Percentiles rank a stretch among this genome's conserved stretches.
phyloP scores from a whole-genome alignment of 1,284 basidiomycete species.

The Leccinum brunneo-olivaceum region DNA sequence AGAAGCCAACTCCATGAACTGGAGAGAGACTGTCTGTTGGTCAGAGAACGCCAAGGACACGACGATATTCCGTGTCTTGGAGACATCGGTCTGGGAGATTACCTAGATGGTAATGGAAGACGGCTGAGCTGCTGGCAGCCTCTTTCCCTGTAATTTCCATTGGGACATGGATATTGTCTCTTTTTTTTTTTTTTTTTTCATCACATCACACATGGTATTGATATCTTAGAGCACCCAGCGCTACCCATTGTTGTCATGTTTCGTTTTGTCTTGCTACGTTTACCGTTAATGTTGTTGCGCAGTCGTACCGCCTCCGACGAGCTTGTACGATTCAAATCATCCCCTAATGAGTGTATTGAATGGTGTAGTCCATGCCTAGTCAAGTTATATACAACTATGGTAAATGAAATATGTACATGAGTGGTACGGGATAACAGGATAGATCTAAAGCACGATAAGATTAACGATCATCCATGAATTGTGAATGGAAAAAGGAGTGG shows the following conservation, averaged over 20 bases:
- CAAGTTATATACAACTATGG: conserved; percentile 15
- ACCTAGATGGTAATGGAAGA: conserved; percentile 29
- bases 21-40: conserved; percentile 73
- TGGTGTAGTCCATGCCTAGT: conserved; percentile 10
- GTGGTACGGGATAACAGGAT: conserved; percentile 10
- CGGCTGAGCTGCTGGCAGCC: conserved; percentile 21
- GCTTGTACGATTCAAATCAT: conserved; percentile 7
- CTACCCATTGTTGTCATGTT: conserved; percentile 14
- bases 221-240: conserved; percentile 20
- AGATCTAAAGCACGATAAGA: conserved; percentile 21
- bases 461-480: conserved; percentile 6
- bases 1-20: conserved; percentile 71
- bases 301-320: too few species aligned
- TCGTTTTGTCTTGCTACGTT: conserved; percentile 12
- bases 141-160: conserved; percentile 4
- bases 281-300: too few species aligned
- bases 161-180: conserved; percentile 8
- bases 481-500: conserved; percentile 9
- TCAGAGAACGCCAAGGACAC: conserved; percentile 69
- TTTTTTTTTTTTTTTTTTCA: conserved; percentile 2
- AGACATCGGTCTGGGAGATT: conserved; percentile 70
- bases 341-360: conserved; percentile 24
- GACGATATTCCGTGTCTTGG: conserved; percentile 65
- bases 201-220: conserved; percentile 1
- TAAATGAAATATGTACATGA: conserved; percentile 5